Evolutionary conservation across 75 land plant species (phyloP).

Genomic region (Picea sitchensis): DNA sequence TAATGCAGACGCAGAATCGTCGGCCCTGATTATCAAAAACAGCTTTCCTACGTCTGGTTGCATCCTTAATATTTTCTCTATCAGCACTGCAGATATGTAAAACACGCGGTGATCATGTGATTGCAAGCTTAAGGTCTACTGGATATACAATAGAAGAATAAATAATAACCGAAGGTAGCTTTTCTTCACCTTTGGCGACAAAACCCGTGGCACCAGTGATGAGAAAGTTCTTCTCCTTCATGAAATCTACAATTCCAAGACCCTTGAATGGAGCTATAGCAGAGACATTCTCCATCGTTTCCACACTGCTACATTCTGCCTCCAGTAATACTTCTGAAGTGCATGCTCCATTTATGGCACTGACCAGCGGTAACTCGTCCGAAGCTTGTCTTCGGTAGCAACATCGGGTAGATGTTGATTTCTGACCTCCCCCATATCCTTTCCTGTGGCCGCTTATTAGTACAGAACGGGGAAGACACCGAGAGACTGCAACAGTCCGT

Average conservation of each 20-base stretch:
- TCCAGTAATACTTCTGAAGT: not conserved
- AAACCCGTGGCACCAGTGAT: conserved; percentile 90
- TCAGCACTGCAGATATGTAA: conserved; percentile 53
- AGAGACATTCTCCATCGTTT: not conserved
- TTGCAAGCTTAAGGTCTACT: not conserved
- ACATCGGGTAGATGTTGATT: not conserved
- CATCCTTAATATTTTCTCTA: conserved; percentile 84
- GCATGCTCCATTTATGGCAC: not conserved
- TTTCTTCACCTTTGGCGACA: conserved; percentile 73
- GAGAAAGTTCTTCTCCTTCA: conserved; percentile 57
- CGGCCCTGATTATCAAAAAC: conserved; percentile 72
- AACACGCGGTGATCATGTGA: not conserved
- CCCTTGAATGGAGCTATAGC: conserved; percentile 4
- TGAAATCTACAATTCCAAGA: conserved; percentile 48
- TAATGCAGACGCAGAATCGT: conserved; percentile 43
- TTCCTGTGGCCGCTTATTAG: too few species aligned
- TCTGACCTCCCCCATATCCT: not conserved
- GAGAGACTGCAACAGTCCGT: not conserved
- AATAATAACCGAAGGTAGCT: not conserved
- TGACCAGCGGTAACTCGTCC: not conserved
- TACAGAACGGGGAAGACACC: too few species aligned
- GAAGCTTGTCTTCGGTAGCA: not conserved
- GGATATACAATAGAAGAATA: not conserved
- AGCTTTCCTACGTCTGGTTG: conserved; percentile 77
- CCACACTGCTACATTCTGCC: not conserved